phyloP scores from a whole-genome alignment of 2,329 filamentous ascomycete species.

The Colletotrichum lentis region DNA sequence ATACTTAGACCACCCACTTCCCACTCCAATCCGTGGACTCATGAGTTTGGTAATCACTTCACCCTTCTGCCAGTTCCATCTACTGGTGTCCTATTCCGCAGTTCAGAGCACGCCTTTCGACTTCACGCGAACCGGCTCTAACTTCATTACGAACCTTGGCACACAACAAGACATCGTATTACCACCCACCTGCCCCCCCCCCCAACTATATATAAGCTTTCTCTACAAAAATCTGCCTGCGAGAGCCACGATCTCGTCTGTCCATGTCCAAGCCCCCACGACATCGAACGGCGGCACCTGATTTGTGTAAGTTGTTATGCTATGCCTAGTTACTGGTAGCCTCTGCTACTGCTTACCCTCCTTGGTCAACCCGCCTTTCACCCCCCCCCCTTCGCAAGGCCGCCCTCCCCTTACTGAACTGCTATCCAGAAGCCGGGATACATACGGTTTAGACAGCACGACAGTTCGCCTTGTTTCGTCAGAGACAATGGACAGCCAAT shows the following conservation, averaged over 20 bases:
- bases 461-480: slow-evolving; percentile 6
- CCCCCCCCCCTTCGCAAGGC: slow-evolving; percentile 9
- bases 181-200: background rate
- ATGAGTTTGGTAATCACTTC: slow-evolving; percentile 26
- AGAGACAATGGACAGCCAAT: slow-evolving; percentile 33
- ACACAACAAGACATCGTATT: background rate
- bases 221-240: slow-evolving; percentile 1
- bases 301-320: slow-evolving; percentile 29
- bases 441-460: slow-evolving; percentile 32
- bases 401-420: slow-evolving; percentile 35
- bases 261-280: slow-evolving; percentile 16
- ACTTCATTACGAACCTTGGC: slow-evolving; percentile 18
- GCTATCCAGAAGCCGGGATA: slow-evolving; percentile 34
- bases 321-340: slow-evolving; percentile 11
- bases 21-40: slow-evolving; percentile 26
- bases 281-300: background rate
- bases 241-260: slow-evolving; percentile 19
- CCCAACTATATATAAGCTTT: slow-evolving; percentile 8
- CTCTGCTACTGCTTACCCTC: slow-evolving; percentile 11
- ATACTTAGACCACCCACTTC: slow-evolving; percentile 36
- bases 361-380: background rate
- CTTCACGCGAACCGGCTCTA: background rate
- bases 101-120: background rate
- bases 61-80: slow-evolving; percentile 9
- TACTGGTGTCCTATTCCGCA: background rate